These are phyloP conservation scores for Conticribra guillardii DNA, from an alignment of 108 stramenopile species.

Conservation along the genomic window DNA sequence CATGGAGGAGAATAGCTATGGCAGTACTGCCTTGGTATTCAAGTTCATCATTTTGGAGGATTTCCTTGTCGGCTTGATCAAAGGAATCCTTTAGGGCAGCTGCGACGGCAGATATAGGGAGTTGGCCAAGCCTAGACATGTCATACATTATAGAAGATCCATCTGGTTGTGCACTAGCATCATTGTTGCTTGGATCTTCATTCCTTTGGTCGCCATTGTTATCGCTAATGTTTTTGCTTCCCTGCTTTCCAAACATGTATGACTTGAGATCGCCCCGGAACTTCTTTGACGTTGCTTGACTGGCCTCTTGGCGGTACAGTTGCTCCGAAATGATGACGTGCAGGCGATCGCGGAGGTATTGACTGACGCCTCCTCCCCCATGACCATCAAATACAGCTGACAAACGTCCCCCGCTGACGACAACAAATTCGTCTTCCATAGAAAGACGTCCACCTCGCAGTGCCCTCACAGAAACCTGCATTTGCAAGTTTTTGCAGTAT, in stretches of 20 bases:
- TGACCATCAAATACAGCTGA: constrained; percentile 97
- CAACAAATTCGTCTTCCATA: constrained; percentile 85
- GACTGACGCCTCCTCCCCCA: constrained; percentile 88
- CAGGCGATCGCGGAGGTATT: constrained; percentile 73
- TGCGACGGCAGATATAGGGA: constrained; percentile 61
- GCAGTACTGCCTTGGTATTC: constrained; percentile 93
- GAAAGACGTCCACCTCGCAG: constrained; percentile 75
- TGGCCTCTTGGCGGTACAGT: constrained; percentile 42
- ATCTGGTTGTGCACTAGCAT: constrained; percentile 13
- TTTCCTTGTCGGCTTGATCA: constrained; percentile 69
- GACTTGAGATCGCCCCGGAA: constrained; percentile 35
- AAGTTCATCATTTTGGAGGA: constrained; percentile 59
- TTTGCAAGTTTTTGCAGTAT: too few relatives aligned
- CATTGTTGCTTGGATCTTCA: constrained; percentile 5
- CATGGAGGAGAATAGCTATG: constrained; percentile 86
- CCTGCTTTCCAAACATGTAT: constrained; percentile 46
- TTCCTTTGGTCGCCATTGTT: constrained; percentile 24
- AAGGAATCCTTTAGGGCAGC: constrained; percentile 68
- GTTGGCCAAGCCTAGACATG: constrained; percentile 37
- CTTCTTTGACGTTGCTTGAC: constrained; percentile 10
- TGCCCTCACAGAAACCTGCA: constrained; percentile 80
- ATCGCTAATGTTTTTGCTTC: constrained; percentile 12
- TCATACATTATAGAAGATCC: too few relatives aligned
- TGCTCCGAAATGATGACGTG: constrained; percentile 55
- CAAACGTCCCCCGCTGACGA: constrained; percentile 72